A percentile compares a stretch with the other conserved stretches of the same genome.
phyloP scores from a whole-genome alignment of 2,329 filamentous ascomycete species.

The Xylariaceae sp. region DNA sequence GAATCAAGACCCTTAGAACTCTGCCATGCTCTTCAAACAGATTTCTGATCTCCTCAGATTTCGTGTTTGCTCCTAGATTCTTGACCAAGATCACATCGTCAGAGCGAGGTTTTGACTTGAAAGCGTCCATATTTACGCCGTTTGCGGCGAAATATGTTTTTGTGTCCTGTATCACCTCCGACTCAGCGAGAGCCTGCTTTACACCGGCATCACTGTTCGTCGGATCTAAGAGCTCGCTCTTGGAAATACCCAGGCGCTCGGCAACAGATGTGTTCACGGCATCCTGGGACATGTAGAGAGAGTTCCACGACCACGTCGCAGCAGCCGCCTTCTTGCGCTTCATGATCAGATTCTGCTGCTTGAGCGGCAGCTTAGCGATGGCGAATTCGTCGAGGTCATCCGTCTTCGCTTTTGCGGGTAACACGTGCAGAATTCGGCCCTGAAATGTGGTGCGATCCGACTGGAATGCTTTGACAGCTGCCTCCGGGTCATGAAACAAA shows the following conservation, averaged over 20 bases:
- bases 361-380: slow-evolving; percentile 84
- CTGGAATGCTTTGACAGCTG: slow-evolving; percentile 72
- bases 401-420: slow-evolving; percentile 78
- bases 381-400: slow-evolving; percentile 82
- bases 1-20: slow-evolving; percentile 79
- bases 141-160: slow-evolving; percentile 85
- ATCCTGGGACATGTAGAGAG: slow-evolving; percentile 98
- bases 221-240: slow-evolving; percentile 89
- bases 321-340: slow-evolving; percentile 75
- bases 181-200: slow-evolving; percentile 95
- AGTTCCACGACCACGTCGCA: slow-evolving; percentile 92
- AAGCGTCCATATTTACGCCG: slow-evolving; percentile 86
- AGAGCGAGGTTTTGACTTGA: slow-evolving; percentile 78
- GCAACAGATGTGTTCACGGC: slow-evolving; percentile 89
- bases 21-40: slow-evolving; percentile 83
- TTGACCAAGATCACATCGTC: slow-evolving; percentile 88
- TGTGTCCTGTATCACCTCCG: slow-evolving; percentile 90
- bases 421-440: slow-evolving; percentile 83
- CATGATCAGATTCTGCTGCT: slow-evolving; percentile 88
- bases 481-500: slow-evolving; percentile 65
- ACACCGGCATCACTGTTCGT: slow-evolving; percentile 91
- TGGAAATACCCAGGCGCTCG: slow-evolving; percentile 78
- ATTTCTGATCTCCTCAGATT: slow-evolving; percentile 68
- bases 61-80: slow-evolving; percentile 85
- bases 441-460: slow-evolving; percentile 86